Base-by-base conservation (phyloP, 1,139 yeast species). In the Scheffersomyces parashehatae region DNA sequence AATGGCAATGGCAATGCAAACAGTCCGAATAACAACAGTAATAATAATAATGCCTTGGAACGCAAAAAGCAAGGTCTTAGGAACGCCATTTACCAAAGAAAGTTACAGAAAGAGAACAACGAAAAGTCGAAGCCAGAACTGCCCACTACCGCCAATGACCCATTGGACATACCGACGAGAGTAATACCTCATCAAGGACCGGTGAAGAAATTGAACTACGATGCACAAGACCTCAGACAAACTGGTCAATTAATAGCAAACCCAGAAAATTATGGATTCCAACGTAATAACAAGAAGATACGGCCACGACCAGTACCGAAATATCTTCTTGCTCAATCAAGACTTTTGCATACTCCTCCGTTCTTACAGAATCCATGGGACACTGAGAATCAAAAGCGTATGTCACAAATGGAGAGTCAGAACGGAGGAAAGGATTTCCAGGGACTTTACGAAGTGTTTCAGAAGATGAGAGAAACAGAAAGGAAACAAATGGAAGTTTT, bases 401-500 rank as follows among this genome's bases (percentile, higher is more conserved):
- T 75, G 79, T 52, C 55, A 7, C 46, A 48, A 13, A 61, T 71
- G 65, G 80, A 73, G 48, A 50, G 44, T 8, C 54, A 55, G 8
- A 65, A 64, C 46, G 51, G 47, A 24, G 74, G 75, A 0, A 52
- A 50, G 35, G 80, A 75, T 50, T 64, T 52, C 42, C 80, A 72
- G 50, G 78, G 78, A 1, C 51, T 73, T 12, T 75, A 74, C 47
- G 80, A 75, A 49, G 74, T 68, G 41, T 77, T 88, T 45, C 95
- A 85, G 57, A 77, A 72, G 45, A 76, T 88, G 82, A 75, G 97
- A 47, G 95, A 87, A 34, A 62, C 62, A 6, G 99, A 93, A 64
- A 70, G 99, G 47, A 69, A 69, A 42, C 76, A 82, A 47, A 91
- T 93, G 97, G 97, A 91, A 57, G 65, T 70, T 1, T 68, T 82